Evolutionary conservation across 192 early-diverging fungal species (phyloP).

Genomic region (Gryganskiella cystojenkinii): DNA sequence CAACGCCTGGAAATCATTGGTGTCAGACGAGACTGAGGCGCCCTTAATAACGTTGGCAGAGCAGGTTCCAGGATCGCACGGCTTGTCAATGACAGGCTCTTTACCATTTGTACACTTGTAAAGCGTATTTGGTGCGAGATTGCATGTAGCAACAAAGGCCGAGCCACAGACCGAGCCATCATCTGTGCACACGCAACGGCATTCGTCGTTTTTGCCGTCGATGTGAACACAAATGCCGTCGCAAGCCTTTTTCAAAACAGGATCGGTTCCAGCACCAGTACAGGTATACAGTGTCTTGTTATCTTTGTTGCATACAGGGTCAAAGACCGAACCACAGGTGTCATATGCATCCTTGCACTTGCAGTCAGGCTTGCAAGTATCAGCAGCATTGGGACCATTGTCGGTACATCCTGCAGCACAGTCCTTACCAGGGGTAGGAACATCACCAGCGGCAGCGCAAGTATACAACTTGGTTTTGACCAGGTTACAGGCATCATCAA

Average conservation of each 20-base stretch:
- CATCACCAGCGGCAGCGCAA: background rate
- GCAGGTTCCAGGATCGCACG: conserved; percentile 11
- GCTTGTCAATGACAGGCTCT: background rate
- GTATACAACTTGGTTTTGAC: conserved; percentile 2
- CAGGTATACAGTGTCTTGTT: background rate
- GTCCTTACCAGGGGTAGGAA: background rate
- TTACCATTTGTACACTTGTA: conserved; percentile 7
- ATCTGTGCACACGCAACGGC: conserved; percentile 3
- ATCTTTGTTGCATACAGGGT: background rate
- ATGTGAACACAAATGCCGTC: background rate
- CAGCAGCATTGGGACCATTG: background rate
- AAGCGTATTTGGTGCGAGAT: background rate
- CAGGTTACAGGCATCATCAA: background rate
- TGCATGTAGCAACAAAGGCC: conserved; percentile 2
- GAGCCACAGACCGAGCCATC: conserved; percentile 2
- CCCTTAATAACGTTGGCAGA: conserved; percentile 5
- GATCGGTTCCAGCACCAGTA: background rate
- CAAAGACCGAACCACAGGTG: background rate
- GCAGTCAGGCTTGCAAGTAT: background rate
- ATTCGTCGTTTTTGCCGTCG: background rate
- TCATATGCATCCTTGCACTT: background rate
- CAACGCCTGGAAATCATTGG: background rate
- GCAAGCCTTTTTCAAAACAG: background rate
- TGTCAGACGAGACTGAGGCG: background rate
- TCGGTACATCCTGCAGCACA: background rate